phyloP scores from a whole-genome alignment of 1,284 basidiomycete genomes.

The Gastroboletus turbinatus region DNA sequence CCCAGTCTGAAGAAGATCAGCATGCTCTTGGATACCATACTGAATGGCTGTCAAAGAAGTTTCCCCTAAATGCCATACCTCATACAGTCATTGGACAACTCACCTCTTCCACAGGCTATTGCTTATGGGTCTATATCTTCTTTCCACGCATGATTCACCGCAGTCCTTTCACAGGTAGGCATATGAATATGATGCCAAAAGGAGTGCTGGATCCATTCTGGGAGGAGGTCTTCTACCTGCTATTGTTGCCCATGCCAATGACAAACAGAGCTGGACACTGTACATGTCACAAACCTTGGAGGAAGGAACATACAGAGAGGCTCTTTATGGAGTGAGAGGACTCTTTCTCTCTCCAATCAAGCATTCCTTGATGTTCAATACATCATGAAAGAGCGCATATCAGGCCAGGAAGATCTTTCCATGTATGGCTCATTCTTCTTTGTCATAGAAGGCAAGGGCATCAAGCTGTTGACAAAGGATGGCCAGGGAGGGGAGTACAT shows the following conservation, averaged over 20 bases:
- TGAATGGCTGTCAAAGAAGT: conserved; percentile 9
- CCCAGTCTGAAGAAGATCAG: conserved; percentile 8
- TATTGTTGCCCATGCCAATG: background rate
- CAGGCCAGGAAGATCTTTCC: background rate
- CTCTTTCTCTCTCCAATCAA: background rate
- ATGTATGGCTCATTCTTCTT: conserved; percentile 27
- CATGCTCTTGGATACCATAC: background rate
- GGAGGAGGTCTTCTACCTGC: conserved; percentile 13
- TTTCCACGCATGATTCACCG: conserved; percentile 23
- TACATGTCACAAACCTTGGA: conserved; percentile 4
- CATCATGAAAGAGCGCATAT: background rate
- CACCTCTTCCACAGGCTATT: background rate
- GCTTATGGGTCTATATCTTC: conserved; percentile 8
- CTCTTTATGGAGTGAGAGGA: background rate
- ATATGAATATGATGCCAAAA: conserved; percentile 6
- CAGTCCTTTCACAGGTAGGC: background rate
- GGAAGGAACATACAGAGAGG: conserved; percentile 8
- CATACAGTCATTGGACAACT: conserved; percentile 10
- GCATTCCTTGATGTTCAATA: background rate
- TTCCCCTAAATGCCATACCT: conserved; percentile 4
- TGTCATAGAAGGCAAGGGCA: conserved; percentile 10
- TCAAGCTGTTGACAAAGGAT: conserved; percentile 18
- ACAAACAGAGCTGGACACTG: background rate
- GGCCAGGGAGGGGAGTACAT: background rate
- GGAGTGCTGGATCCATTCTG: conserved; percentile 14